Percentiles rank a stretch among this genome's conserved stretches.
These are phyloP conservation scores for Leccinum cinnamomeum DNA, from an alignment of 1,284 basidiomycete genomes.

Conservation along the genomic window DNA sequence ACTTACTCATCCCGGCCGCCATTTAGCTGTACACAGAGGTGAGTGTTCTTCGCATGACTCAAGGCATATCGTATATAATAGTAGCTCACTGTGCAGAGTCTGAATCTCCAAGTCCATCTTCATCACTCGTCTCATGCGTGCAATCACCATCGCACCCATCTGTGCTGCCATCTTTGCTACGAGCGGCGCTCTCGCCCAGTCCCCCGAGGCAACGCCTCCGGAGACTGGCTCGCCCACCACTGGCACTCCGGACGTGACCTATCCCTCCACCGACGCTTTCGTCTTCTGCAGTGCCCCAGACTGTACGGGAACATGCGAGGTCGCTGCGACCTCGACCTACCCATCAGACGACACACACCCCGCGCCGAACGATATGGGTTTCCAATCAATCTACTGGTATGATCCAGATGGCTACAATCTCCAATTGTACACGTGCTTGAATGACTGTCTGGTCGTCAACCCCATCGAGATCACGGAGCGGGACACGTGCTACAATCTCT, in stretches of 20 bases:
- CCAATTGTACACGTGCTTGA: not conserved
- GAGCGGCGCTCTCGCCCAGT: not conserved
- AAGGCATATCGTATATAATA: not conserved
- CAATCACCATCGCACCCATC: not conserved
- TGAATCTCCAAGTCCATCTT: not conserved
- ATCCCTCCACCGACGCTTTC: not conserved
- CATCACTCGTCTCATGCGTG: not conserved
- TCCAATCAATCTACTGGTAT: not conserved
- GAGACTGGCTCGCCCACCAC: not conserved
- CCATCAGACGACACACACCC: not conserved
- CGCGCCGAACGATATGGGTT: not conserved
- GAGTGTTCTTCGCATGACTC: not conserved
- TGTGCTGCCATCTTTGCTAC: not conserved
- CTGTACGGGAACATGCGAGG: not conserved
- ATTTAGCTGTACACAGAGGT: not conserved
- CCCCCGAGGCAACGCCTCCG: not conserved
- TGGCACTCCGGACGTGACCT: not conserved
- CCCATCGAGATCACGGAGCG: not conserved
- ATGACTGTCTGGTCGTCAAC: not conserved
- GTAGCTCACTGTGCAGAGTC: not conserved
- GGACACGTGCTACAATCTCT: conserved; percentile 6
- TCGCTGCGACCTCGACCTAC: not conserved
- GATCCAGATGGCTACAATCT: not conserved
- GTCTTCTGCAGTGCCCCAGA: conserved; percentile 3
- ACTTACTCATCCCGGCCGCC: not conserved